phyloP scores from a whole-genome alignment of 1,284 basidiomycete species.

The Sporisorium reilianum region DNA sequence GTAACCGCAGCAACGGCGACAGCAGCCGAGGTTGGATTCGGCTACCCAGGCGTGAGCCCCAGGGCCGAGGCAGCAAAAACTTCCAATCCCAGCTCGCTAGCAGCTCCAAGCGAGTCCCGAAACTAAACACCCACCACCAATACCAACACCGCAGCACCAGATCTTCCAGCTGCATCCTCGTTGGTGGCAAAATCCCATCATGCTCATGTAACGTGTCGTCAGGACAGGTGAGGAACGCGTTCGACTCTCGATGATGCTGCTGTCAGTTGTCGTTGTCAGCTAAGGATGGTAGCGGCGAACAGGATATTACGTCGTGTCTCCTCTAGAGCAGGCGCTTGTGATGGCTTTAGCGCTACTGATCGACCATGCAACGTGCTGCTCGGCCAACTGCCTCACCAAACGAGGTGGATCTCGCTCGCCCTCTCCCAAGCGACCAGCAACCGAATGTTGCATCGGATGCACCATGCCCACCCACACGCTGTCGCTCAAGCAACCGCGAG shows the following conservation, averaged over 20 bases:
- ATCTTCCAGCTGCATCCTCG: constrained; percentile 7
- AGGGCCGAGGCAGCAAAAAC: neutral
- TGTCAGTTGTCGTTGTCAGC: neutral
- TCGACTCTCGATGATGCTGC: neutral
- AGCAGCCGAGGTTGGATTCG: neutral
- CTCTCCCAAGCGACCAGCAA: neutral
- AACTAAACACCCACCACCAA: constrained; percentile 3
- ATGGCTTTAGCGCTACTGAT: neutral
- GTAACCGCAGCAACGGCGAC: neutral
- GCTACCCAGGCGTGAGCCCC: neutral
- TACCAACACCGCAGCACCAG: neutral
- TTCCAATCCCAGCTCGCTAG: constrained; percentile 6
- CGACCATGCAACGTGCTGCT: neutral
- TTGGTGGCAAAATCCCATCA: constrained; percentile 5
- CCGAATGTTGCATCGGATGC: neutral
- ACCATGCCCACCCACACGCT: neutral
- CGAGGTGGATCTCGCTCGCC: neutral
- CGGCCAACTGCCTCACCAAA: too few species aligned
- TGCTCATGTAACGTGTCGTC: constrained; percentile 1
- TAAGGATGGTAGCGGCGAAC: too few species aligned
- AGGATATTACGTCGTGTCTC: too few species aligned
- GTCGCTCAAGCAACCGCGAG: too few species aligned
- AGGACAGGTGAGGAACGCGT: neutral
- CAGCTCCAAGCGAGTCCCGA: constrained; percentile 1
- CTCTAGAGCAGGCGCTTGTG: neutral